A percentile compares a stretch with the other conserved stretches of the same genome.
phyloP scores from a whole-genome alignment of 164 flowering plant genomes.

The Vitis rupestris region DNA sequence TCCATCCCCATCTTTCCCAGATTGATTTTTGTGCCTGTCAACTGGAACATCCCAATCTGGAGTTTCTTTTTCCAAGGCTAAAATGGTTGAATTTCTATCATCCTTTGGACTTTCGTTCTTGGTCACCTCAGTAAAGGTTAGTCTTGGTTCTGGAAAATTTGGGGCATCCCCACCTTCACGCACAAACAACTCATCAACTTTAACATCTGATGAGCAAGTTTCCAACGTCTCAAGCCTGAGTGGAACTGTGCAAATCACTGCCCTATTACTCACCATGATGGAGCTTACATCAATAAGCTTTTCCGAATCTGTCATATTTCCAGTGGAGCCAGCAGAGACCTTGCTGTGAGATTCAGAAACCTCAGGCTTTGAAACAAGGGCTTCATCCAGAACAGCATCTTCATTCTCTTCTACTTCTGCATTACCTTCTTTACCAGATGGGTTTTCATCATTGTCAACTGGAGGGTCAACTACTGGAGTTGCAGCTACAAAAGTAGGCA shows the following conservation, averaged over 20 bases:
- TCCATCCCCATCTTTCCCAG: slow-evolving; percentile 10
- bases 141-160: slow-evolving; percentile 6
- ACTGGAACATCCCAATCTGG: slow-evolving; percentile 10
- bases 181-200: slow-evolving; percentile 17
- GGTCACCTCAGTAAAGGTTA: slow-evolving; percentile 3
- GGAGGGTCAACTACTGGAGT: slow-evolving; percentile 9
- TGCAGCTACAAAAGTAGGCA: not conserved
- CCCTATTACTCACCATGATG: not conserved
- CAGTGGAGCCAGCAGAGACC: not conserved
- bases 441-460: slow-evolving; percentile 3
- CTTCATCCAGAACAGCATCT: not conserved
- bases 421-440: slow-evolving; percentile 2
- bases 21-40: slow-evolving; percentile 7
- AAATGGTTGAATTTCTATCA: not conserved
- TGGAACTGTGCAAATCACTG: slow-evolving; percentile 5
- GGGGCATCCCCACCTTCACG: slow-evolving; percentile 17
- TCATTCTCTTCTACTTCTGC: not conserved
- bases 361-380: slow-evolving; percentile 1
- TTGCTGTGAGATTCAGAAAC: not conserved
- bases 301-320: slow-evolving; percentile 1
- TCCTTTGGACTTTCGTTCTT: slow-evolving; percentile 14
- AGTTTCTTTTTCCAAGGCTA: slow-evolving; percentile 12
- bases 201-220: slow-evolving; percentile 25
- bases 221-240: not conserved
- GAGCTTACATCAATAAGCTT: not conserved